Base-by-base conservation (phyloP, 176 grass and related monocot species). In the Calamus simplicifolius region DNA sequence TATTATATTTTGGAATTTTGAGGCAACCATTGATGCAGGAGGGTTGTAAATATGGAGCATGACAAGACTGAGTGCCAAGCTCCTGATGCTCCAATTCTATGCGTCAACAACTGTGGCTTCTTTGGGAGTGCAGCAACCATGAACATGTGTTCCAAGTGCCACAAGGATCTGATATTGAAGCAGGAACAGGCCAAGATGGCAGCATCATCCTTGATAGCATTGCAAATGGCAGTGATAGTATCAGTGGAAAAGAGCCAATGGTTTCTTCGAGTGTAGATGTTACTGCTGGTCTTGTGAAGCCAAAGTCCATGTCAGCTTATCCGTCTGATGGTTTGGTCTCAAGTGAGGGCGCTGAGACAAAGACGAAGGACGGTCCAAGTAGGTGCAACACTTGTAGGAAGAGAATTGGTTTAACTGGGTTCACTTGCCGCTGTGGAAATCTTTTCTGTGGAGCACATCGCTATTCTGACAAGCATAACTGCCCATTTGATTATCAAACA, bases 391-490 rank as follows among this genome's bases (percentile, higher is more conserved):
- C 64, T 25, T 97, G 93, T 38, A 71, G 73, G 75, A 97, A 88
- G 67, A 82, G 84, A 54, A 84, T 97, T 0, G 84, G 93, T 4
- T 76, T 92, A 31, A 91, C 84, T 27, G 87, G 93, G 27, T 92
- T 97, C 79, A 88, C 68, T 54, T 97, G 93, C 63, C 84, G 79
- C 19, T 97, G 93, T 23, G 87, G 87, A 52, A 97, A 85, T 63
- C 17, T 88, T 27, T 97, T 80, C 51, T 97, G 93, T 23, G 29
- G 72, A 0, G 25, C 30, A 3, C 93, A 97, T 63, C 87, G 93
- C 27, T 97, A 97, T 50, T 85, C 87, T 0, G 87, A 97, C 51
- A 88, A 91, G 81, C 93, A 97, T 7, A 75, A 92, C 48, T 97
- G 93, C 77, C 69, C 80, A 56, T 97, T 88, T 3, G 87, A 97